phyloP scores from a whole-genome alignment of 192 early-diverging fungal genomes.

The Coemansia sp. region DNA sequence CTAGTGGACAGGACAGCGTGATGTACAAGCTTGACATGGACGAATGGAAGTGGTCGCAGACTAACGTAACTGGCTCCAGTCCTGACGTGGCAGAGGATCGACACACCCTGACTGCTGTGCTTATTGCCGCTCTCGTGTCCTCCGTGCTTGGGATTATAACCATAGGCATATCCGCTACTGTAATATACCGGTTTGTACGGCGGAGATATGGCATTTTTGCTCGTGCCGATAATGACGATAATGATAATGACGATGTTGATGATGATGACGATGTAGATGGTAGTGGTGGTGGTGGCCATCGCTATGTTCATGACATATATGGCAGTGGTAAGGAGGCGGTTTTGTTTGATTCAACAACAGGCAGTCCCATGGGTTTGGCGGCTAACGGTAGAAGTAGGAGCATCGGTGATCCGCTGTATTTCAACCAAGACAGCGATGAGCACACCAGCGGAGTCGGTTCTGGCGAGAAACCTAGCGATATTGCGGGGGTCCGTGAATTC shows the following conservation, averaged over 20 bases:
- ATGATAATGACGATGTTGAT: constrained; percentile 18
- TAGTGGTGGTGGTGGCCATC: background rate
- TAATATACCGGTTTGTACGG: constrained; percentile 43
- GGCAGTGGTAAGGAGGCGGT: background rate
- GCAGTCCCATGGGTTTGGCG: background rate
- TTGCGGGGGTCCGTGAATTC: background rate
- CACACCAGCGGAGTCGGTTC: background rate
- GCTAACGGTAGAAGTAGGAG: background rate
- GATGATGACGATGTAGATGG: background rate
- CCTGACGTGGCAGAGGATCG: constrained; percentile 13
- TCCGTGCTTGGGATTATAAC: constrained; percentile 49
- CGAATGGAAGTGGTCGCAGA: constrained; percentile 64
- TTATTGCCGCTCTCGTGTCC: constrained; percentile 54
- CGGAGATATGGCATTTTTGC: constrained; percentile 23
- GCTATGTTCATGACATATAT: too few relatives aligned
- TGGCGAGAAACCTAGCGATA: background rate
- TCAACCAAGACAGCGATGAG: background rate
- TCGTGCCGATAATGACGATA: constrained; percentile 8
- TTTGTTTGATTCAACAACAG: background rate
- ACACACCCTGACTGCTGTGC: constrained; percentile 44
- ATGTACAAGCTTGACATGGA: constrained; percentile 67
- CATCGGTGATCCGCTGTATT: background rate
- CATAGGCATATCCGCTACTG: constrained; percentile 48
- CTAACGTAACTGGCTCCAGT: constrained; percentile 34
- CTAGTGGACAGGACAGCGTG: constrained; percentile 57